Evolutionary conservation across 106 monocot species (phyloP).

Genomic region (Gastrodia elata): DNA sequence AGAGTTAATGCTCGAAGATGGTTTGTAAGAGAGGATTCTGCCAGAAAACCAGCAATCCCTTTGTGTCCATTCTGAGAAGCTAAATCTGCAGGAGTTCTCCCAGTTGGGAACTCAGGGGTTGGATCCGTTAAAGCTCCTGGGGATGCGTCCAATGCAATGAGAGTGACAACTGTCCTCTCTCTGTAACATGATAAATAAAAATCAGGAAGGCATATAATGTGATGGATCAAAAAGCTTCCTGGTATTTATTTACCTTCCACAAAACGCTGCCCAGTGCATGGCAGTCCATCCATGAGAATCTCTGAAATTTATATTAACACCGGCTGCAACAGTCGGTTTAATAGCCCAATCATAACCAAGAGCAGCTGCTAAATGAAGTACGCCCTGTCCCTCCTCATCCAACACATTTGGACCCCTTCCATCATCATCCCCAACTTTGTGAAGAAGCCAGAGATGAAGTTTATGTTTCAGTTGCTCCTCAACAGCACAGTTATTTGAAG

Average conservation of each 20-base stretch:
- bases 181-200: constrained; percentile 23
- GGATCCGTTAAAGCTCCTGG: constrained; percentile 82
- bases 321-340: constrained; percentile 51
- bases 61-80: constrained; percentile 91
- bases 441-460: constrained; percentile 62
- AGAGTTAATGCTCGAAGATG: constrained; percentile 68
- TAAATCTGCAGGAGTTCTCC: constrained; percentile 95
- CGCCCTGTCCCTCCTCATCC: constrained; percentile 77
- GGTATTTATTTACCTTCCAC: constrained; percentile 88
- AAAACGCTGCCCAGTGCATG: constrained; percentile 91
- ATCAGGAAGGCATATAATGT: neutral
- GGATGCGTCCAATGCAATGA: constrained; percentile 53
- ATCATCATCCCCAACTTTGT: constrained; percentile 64
- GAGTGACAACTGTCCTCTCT: constrained; percentile 59
- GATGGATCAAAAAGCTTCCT: too few relatives aligned
- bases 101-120: constrained; percentile 58
- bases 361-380: constrained; percentile 85
- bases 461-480: constrained; percentile 61
- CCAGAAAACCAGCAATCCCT: constrained; percentile 92
- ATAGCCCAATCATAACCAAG: constrained; percentile 92
- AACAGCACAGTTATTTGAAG: constrained; percentile 20
- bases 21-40: constrained; percentile 67
- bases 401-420: constrained; percentile 65
- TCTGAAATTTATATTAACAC: constrained; percentile 79
- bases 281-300: constrained; percentile 95